Conservation (phyloP, 495 filamentous ascomycete genomes). For the Daldinia caldariorum region DNA sequence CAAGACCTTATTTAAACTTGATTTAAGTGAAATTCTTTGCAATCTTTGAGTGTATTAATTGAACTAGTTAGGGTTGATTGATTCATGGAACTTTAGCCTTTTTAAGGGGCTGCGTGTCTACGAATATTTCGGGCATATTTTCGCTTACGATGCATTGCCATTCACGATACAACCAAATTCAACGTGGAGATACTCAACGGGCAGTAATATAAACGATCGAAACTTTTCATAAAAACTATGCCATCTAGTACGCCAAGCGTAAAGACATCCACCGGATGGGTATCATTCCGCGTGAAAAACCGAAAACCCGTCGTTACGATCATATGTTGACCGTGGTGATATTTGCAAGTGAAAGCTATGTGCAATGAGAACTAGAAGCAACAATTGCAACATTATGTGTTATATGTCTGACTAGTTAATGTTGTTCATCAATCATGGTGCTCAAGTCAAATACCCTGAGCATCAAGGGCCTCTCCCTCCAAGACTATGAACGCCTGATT, state of each 20-base stretch:
- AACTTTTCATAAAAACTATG: conserved; percentile 12
- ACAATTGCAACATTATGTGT: conserved; percentile 11
- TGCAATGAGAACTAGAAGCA: conserved; percentile 14
- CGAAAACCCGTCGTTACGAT: conserved; percentile 20
- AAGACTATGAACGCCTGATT: conserved; percentile 12
- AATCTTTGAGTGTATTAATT: neutral
- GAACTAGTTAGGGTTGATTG: too few species aligned
- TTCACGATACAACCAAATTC: too few species aligned
- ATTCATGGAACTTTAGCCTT: too few species aligned
- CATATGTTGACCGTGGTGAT: conserved; percentile 15
- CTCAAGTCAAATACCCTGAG: neutral
- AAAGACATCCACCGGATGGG: conserved; percentile 37
- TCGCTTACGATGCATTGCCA: too few species aligned
- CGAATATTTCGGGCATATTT: too few species aligned
- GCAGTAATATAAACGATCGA: neutral
- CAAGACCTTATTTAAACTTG: neutral
- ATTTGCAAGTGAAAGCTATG: conserved; percentile 32
- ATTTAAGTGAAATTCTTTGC: neutral
- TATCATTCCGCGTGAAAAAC: conserved; percentile 43
- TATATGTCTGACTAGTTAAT: neutral
- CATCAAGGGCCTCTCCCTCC: neutral
- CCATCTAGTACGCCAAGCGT: conserved; percentile 34
- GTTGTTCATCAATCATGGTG: conserved; percentile 11
- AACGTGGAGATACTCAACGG: too few species aligned
- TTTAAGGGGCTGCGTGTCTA: too few species aligned